phyloP scores from a whole-genome alignment of 164 flowering plant genomes.

The Chimonanthus praecox region DNA sequence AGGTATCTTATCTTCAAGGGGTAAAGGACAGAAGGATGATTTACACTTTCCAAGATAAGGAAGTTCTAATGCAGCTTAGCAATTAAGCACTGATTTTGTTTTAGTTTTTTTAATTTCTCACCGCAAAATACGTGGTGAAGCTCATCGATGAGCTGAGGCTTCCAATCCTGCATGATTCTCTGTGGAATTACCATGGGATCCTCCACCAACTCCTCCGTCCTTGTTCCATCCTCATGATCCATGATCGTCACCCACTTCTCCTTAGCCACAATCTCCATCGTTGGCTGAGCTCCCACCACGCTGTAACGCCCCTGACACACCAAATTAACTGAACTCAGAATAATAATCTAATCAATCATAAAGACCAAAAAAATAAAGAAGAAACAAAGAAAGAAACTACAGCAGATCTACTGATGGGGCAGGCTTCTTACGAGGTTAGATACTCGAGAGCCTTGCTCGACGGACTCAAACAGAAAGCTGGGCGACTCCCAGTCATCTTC shows the following conservation, averaged over 20 bases:
- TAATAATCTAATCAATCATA: no score
- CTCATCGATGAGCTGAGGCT: slow-evolving; percentile 60
- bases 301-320: slow-evolving; percentile 74
- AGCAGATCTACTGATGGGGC: no score
- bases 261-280: slow-evolving; percentile 75
- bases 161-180: slow-evolving; percentile 60
- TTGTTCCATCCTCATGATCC: slow-evolving; percentile 58
- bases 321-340: neutral
- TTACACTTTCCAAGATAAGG: neutral
- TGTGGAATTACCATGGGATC: slow-evolving; percentile 70
- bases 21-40: neutral
- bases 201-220: slow-evolving; percentile 61
- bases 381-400: neutral
- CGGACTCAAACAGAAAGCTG: slow-evolving; percentile 79
- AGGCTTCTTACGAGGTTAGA: neutral
- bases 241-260: slow-evolving; percentile 64
- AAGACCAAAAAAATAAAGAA: no score
- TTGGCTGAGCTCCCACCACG: slow-evolving; percentile 83
- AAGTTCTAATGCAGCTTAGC: no score
- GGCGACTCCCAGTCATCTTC: slow-evolving; percentile 82
- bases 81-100: no score
- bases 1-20: no score
- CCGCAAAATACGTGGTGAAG: slow-evolving; percentile 85
- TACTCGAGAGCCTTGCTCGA: slow-evolving; percentile 50
- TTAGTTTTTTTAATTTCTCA: slow-evolving; percentile 16